Conservation (phyloP, 495 filamentous ascomycete species). For the Emericellopsis terricola region DNA sequence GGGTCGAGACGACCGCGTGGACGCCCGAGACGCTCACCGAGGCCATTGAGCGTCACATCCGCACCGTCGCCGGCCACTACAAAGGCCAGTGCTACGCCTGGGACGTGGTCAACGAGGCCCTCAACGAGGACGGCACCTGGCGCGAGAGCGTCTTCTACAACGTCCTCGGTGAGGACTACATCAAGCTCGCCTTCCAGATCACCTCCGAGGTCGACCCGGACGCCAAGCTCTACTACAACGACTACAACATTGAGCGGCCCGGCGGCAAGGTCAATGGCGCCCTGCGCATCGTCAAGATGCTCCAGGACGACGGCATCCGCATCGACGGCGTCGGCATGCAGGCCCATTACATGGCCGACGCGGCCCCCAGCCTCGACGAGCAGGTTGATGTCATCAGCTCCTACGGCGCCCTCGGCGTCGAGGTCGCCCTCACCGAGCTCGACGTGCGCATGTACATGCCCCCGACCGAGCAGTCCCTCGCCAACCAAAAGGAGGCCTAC, state of each 20-base stretch:
- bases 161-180: conserved; percentile 36
- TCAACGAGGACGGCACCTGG: conserved; percentile 48
- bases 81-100: conserved; percentile 34
- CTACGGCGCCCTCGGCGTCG: conserved; percentile 32
- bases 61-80: conserved; percentile 31
- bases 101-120: conserved; percentile 57
- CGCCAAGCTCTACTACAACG: conserved; percentile 52
- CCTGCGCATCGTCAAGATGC: conserved; percentile 30
- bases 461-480: conserved; percentile 23
- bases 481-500: conserved; percentile 41
- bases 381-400: conserved; percentile 29
- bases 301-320: conserved; percentile 31
- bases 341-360: conserved; percentile 39
- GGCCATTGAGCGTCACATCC: conserved; percentile 36
- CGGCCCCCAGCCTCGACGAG: conserved; percentile 25
- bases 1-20: conserved; percentile 34
- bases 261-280: conserved; percentile 28
- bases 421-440: conserved; percentile 44
- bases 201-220: conserved; percentile 32
- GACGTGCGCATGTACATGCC: conserved; percentile 38
- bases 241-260: conserved; percentile 46
- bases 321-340: conserved; percentile 53
- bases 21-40: conserved; percentile 29
- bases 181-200: conserved; percentile 36
- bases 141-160: conserved; percentile 36